phyloP scores from a whole-genome alignment of 352 stramenopile genomes.

The Nannochloropsis limnetica region DNA sequence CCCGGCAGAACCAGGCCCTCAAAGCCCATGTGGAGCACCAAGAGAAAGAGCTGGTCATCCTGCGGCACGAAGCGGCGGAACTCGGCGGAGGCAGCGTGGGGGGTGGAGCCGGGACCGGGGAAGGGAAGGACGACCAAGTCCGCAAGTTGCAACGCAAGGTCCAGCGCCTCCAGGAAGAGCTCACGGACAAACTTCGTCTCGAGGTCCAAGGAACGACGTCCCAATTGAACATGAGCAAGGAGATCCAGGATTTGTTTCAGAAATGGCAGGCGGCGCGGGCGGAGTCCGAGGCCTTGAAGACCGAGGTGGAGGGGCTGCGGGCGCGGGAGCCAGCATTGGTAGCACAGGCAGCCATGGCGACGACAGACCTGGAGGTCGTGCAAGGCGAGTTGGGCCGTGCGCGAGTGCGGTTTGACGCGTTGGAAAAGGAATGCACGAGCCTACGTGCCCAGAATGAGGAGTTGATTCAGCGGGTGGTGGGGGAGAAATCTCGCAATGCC shows the following conservation, averaged over 20 bases:
- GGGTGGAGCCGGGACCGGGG: background rate
- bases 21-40: background rate
- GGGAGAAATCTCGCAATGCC: constrained; percentile 18
- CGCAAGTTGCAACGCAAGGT: constrained; percentile 27
- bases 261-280: constrained; percentile 13
- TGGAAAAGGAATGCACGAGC: background rate
- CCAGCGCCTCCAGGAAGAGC: constrained; percentile 22
- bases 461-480: background rate
- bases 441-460: constrained; percentile 24
- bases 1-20: constrained; percentile 16
- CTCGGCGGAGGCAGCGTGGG: background rate
- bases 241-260: constrained; percentile 30
- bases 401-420: background rate
- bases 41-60: background rate
- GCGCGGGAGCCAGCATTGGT: background rate
- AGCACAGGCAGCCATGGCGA: constrained; percentile 19
- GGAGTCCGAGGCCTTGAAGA: background rate
- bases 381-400: constrained; percentile 4
- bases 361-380: constrained; percentile 11
- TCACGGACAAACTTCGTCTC: constrained; percentile 17
- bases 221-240: background rate
- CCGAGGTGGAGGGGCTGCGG: constrained; percentile 6
- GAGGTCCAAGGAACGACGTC: background rate
- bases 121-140: background rate
- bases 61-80: background rate